Evolutionary conservation across 306 rosid genomes (phyloP).

Genomic region (Albizia julibrissin): DNA sequence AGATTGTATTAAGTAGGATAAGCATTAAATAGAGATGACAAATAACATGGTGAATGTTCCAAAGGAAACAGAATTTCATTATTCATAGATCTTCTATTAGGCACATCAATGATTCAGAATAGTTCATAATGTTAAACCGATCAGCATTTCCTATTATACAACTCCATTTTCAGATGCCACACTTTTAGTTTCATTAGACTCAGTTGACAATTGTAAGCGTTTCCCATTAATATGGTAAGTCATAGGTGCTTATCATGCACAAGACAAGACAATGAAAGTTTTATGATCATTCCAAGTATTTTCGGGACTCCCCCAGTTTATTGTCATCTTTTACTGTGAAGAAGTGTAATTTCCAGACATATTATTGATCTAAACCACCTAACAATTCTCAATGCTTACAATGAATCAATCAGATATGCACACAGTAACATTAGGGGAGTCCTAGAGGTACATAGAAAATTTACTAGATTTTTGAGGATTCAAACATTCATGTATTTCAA

Average conservation of each 20-base stretch:
- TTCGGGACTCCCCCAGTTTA: neutral
- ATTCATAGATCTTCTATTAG: slow-evolving; percentile 8
- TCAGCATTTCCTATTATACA: too few relatives aligned
- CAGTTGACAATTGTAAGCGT: neutral
- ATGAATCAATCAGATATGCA: neutral
- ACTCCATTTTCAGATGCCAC: slow-evolving; percentile 30
- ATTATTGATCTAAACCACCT: neutral
- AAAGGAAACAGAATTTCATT: slow-evolving; percentile 3
- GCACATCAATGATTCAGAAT: neutral
- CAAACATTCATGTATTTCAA: neutral
- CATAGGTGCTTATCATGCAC: slow-evolving; percentile 2
- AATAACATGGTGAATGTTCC: neutral
- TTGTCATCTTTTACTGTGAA: neutral
- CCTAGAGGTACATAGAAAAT: neutral
- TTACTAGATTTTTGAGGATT: neutral
- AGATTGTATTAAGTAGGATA: neutral
- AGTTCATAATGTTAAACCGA: neutral
- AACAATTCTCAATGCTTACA: neutral
- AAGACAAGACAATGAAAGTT: neutral
- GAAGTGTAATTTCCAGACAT: neutral
- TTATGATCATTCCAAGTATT: neutral
- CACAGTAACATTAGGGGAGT: neutral
- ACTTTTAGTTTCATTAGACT: slow-evolving; percentile 16
- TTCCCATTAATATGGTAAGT: neutral
- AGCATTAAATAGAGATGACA: slow-evolving; percentile 2